Base-by-base conservation (phyloP, 23 red algal species). In the Gracilaria vermiculophylla region DNA sequence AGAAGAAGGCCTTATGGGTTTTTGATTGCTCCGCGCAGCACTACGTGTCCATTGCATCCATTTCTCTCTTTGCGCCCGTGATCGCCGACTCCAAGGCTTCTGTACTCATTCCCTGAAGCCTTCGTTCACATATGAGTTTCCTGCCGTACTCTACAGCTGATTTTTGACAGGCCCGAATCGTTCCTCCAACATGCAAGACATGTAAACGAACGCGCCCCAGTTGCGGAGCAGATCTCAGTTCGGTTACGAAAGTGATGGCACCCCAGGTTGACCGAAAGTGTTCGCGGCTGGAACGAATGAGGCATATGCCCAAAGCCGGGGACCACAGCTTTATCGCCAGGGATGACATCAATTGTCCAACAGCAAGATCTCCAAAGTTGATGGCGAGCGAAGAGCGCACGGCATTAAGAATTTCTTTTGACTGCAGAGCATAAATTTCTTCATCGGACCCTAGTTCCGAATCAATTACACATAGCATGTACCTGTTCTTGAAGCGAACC, bases 291-390 rank as follows among this genome's bases (percentile, higher is more conserved):
- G 53, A 80, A 15, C 87, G 87, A 57, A 91, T 43, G 41, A 91
- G 73, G 40, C 55, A 80, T 19, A 91, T 53, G 52, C 43, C 43
- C 2, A 91, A 33, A 42, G 74, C 75, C n/a, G 87, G 87, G 25
- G 75, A 80, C 75, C 87, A 91, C n/a, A 91, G 62, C 44, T 91
- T 91, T 42, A 80, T 60, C 44, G 76, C 62, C 27, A 91, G 44
- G 11, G 75, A 80, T 45, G 74, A 17, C 44, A 73, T 50, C 43
- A 72, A 49, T 33, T 80, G 74, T 14, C 73, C 87, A 11, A 81
- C 75, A 34, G 48, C 87, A 70, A 91, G 75, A 33, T 91, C 87
- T n/a, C 87, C 87, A 54, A 91, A 91, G 37, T 91, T 91, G 3
- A 52, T 15, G 16, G 74, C 87, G 24, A 91, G 42, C 54, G 87